Evolutionary conservation across 164 flowering plant genomes (phyloP).

Genomic region (Magnolia kwangsiensis): DNA sequence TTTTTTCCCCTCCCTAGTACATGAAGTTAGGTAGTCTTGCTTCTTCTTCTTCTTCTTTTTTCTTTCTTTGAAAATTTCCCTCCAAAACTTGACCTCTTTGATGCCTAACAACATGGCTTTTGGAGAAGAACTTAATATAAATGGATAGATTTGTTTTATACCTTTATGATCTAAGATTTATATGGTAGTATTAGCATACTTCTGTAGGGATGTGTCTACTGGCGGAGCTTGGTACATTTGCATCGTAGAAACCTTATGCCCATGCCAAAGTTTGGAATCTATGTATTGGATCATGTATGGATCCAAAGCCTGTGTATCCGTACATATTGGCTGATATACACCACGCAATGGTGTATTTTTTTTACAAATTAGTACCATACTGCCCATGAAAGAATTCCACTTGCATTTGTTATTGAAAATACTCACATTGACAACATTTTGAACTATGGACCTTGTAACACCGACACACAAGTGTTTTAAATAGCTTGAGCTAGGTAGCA

Average conservation of each 20-base stretch:
- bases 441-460: no score
- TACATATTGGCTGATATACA: no score
- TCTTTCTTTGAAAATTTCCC: neutral
- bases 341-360: no score
- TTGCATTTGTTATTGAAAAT: no score
- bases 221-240: neutral
- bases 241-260: neutral
- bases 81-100: neutral
- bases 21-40: neutral
- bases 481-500: no score
- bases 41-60: neutral
- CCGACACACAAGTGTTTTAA: no score
- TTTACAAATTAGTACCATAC: no score
- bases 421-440: no score
- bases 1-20: no score
- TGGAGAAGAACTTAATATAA: neutral
- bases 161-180: neutral
- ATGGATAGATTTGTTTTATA: no score
- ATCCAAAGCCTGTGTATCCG: no score
- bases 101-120: neutral
- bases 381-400: no score
- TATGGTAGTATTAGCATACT: neutral
- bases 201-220: neutral
- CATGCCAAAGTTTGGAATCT: neutral
- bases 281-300: neutral